These are phyloP conservation scores for Nitzschia inconspicua DNA, from an alignment of 108 stramenopile genomes.

Conservation along the genomic window DNA sequence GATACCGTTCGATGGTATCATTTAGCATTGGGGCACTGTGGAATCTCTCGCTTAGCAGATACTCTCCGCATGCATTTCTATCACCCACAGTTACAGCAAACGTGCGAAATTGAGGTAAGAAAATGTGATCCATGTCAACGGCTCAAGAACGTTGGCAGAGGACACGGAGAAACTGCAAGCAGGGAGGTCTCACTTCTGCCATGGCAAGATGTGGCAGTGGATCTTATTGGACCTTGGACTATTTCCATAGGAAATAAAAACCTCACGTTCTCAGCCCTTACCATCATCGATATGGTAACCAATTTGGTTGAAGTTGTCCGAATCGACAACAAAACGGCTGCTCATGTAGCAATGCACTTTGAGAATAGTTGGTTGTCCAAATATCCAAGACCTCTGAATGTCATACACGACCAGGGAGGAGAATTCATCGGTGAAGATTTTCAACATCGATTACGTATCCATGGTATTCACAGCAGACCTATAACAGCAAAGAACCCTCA, in stretches of 20 bases:
- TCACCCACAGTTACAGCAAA: too few relatives aligned
- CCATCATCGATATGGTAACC: constrained; percentile 14
- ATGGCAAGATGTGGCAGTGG: constrained; percentile 33
- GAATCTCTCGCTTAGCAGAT: too few relatives aligned
- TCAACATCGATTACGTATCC: constrained; percentile 1
- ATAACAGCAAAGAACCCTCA: constrained; percentile 42
- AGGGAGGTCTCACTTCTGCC: too few relatives aligned
- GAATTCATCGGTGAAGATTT: constrained; percentile 39
- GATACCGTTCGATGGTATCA: too few relatives aligned
- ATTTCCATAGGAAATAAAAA: background rate
- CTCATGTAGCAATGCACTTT: constrained; percentile 28
- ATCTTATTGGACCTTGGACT: constrained; percentile 32
- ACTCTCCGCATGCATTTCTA: too few relatives aligned
- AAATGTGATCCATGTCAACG: too few relatives aligned
- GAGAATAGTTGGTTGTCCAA: constrained; percentile 36
- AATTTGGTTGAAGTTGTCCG: constrained; percentile 17
- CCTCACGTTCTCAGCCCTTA: constrained; percentile 7
- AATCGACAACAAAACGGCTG: constrained; percentile 14
- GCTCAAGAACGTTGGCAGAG: too few relatives aligned
- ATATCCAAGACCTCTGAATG: constrained; percentile 32
- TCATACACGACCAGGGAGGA: constrained; percentile 35
- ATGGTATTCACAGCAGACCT: constrained; percentile 17
- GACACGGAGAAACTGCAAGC: too few relatives aligned
- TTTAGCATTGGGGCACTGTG: too few relatives aligned
- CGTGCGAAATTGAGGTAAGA: too few relatives aligned